Evolutionary conservation across 805 yeast species (phyloP), one percentile per base, ranked within the genome.

Genomic region (Candida sakaeoensis): DNA sequence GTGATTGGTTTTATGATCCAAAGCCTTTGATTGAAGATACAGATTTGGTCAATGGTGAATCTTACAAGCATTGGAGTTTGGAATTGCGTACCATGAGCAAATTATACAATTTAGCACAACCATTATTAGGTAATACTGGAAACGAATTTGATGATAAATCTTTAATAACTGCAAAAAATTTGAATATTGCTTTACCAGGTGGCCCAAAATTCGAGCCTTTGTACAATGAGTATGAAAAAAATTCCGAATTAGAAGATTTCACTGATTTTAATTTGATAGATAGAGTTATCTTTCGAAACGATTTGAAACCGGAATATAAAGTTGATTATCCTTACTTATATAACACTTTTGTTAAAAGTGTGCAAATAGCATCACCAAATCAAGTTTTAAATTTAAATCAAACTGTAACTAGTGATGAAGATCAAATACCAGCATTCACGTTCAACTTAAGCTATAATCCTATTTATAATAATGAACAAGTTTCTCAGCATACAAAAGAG

Each of bases 131-230:
- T 13, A 84, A 85, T 52, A 77, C 75, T 51, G 74, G 63, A 43
- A 84, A 85, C 52, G 61, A 89, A 28, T 91, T 90, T 57, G 89
- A 90, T 51, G 79, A 78, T 42, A 72, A 82, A 40, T 72, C 96
- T 0, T 86, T 93, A 48, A 77, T 83, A 58, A 90, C 96, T 0
- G 95, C 98, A 0, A 93, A 93, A 55, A 91, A 95, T 7, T 70
- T 93, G 37, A 88, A 90, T 53, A 73, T 82, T 33, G 83, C 95
- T 1, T 70, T 93, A 24, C 96, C 97, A 0, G 96, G 96, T 9
- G 99, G 99, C 0, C 98, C 99, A 9, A 86, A 84, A 55, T 93
- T 89, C 60, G 98, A 90, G 62, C 95, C 95, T 0, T 61, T 90
- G 12, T 79, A 72, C 61, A 79, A 81, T 44, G 85, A 82, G 38